Evolutionary conservation across 345 rosid genomes (phyloP), one percentile per base, ranked within the genome.

Genomic region (Microthlaspi erraticum): DNA sequence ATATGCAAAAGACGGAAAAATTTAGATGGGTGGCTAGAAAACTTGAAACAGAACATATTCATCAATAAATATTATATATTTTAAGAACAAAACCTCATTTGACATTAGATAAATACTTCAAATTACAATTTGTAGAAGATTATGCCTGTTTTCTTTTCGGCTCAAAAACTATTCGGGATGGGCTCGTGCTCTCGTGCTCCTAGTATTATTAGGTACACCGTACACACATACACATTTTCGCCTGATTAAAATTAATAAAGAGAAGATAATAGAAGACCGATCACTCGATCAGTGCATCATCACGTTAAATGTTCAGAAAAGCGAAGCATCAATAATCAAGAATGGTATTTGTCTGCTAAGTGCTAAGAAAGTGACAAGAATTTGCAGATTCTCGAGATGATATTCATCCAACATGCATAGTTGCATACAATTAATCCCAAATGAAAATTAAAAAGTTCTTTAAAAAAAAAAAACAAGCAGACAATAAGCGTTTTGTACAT

Each of bases 341-440:
- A 10, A 20, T 20, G 23, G 5, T 49, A 20, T 49, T 8, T 20
- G 31, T 1, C 54, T 20, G n/a, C n/a, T n/a, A n/a, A n/a, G n/a
- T 50, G 54, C 32, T 20, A 10, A 48, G 57, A 52, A 52, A 26
- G 36, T 52, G 57, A 52, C 10, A 12, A 60, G 6, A 26, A 8
- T n/a, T 60, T 43, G 19, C 10, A 42, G 51, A 43, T 60, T 14
- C 3, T 42, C 23, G 10, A 58, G 6, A 58, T 38, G 33, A 58
- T 57, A 26, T 14, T 41, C 37, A 42, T 60, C 37, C 51, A 26
- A 26, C 33, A 60, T 23, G 37, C 33, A 44, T 53, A 26, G 18
- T 42, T 23, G 37, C 33, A 44, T 53, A 44, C 42, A 44, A 44
- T 6, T 33, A 33, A 9, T 16, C 23, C 7, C 18, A 16, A 56